These are phyloP conservation scores for Lentithecium fluviatile DNA, from an alignment of 495 filamentous ascomycete genomes.

Conservation along the genomic window DNA sequence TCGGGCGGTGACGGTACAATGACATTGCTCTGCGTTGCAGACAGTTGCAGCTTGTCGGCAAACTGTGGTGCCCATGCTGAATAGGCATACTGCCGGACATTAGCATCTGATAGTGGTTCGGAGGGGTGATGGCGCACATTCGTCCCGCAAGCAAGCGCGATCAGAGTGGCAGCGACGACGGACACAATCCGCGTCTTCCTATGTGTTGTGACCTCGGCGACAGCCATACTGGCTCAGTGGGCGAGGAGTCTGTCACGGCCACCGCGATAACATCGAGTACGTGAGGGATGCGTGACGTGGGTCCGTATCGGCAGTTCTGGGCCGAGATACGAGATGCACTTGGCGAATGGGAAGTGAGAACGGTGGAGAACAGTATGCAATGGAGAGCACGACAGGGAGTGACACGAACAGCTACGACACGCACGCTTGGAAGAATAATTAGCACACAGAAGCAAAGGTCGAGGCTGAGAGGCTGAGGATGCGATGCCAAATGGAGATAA, in stretches of 20 bases:
- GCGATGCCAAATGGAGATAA: constrained; percentile 14
- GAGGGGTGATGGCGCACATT: constrained; percentile 60
- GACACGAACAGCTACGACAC: constrained; percentile 2
- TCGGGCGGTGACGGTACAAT: constrained; percentile 57
- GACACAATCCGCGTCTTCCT: constrained; percentile 66
- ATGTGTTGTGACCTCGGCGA: constrained; percentile 38
- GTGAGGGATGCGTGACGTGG: not conserved
- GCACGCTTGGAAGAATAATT: not conserved
- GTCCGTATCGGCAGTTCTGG: constrained; percentile 11
- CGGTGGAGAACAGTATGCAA: constrained; percentile 1
- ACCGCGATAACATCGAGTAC: constrained; percentile 21
- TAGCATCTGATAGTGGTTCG: not conserved
- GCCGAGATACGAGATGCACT: constrained; percentile 3
- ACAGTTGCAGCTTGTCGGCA: constrained; percentile 77
- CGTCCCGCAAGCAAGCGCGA: constrained; percentile 87
- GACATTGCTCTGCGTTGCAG: constrained; percentile 84
- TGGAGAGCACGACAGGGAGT: not conserved
- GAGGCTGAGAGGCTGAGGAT: not conserved
- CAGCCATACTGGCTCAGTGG: constrained; percentile 16
- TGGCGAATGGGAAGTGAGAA: too few relatives aligned
- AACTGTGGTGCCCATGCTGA: constrained; percentile 98
- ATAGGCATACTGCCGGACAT: constrained; percentile 77
- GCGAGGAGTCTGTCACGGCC: not conserved
- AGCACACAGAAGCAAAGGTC: too few relatives aligned
- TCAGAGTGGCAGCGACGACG: constrained; percentile 78